Conservation (phyloP, 1,139 yeast species). For the Hemisphaericaspora xylanilytica region DNA sequence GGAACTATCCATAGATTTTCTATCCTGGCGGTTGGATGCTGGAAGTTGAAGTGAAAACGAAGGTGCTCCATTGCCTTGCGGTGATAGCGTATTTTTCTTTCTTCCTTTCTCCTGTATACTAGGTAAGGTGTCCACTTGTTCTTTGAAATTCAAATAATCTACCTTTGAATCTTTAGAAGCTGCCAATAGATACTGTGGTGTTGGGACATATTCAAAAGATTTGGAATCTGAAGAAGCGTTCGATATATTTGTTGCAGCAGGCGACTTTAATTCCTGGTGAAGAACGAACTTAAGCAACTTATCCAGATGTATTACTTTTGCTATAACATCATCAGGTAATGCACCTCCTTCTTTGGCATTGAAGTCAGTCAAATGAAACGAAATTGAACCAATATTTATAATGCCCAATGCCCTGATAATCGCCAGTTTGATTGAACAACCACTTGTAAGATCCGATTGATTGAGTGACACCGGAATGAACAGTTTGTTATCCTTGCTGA, state of each 20-base stretch:
- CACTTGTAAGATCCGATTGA: conserved; percentile 12
- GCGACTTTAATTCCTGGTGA: conserved; percentile 38
- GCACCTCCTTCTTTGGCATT: conserved; percentile 62
- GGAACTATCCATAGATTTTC: conserved; percentile 7
- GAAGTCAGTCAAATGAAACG: conserved; percentile 72
- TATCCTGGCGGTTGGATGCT: conserved; percentile 20
- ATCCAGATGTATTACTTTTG: conserved; percentile 32
- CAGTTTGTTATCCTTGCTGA: conserved; percentile 56
- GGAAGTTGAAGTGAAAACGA: conserved; percentile 21
- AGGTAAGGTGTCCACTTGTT: conserved; percentile 17
- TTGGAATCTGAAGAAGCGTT: conserved; percentile 49
- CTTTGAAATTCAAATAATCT: conserved; percentile 69
- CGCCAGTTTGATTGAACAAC: conserved; percentile 31
- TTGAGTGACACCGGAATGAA: conserved; percentile 48
- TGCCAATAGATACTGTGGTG: conserved; percentile 59
- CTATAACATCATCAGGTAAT: conserved; percentile 48
- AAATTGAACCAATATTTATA: conserved; percentile 36
- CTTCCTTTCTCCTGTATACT: neutral
- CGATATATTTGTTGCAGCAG: conserved; percentile 27
- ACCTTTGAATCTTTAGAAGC: conserved; percentile 30
- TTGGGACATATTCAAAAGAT: conserved; percentile 48
- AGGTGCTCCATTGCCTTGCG: neutral
- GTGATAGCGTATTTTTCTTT: neutral
- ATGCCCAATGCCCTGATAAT: conserved; percentile 43
- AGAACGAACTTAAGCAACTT: conserved; percentile 42